phyloP scores from a whole-genome alignment of 768 basidiomycete species.

The Jaapia argillacea region DNA sequence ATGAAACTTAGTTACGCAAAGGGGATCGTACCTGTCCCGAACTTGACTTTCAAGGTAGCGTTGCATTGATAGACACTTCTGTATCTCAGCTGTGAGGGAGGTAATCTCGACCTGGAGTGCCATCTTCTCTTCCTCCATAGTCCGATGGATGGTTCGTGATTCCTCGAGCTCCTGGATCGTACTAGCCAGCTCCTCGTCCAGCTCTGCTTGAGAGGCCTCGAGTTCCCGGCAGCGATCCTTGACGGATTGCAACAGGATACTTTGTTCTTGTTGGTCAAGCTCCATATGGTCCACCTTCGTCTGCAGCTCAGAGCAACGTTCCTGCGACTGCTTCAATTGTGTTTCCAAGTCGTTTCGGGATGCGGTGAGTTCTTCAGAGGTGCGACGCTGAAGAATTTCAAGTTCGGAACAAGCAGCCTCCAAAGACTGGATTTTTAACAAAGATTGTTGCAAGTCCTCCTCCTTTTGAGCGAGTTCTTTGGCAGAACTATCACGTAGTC shows the following conservation, averaged over 20 bases:
- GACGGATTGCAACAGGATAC: not conserved
- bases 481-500: too few relatives aligned
- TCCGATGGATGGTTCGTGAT: conserved; percentile 23
- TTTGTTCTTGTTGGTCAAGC: conserved; percentile 9
- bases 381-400: too few relatives aligned
- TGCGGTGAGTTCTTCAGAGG: conserved; percentile 8
- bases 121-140: conserved; percentile 39
- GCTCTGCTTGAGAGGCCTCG: conserved; percentile 13
- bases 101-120: conserved; percentile 47
- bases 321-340: conserved; percentile 14
- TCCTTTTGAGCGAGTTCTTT: too few relatives aligned
- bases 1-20: too few relatives aligned
- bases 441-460: too few relatives aligned
- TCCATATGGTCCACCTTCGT: conserved; percentile 14
- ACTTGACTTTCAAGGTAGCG: conserved; percentile 56
- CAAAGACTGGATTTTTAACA: too few relatives aligned
- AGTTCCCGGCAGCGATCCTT: conserved; percentile 6
- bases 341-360: conserved; percentile 20
- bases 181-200: conserved; percentile 25
- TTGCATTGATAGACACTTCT: conserved; percentile 49
- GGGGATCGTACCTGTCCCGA: conserved; percentile 50
- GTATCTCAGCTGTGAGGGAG: conserved; percentile 51
- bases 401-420: too few relatives aligned
- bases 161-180: conserved; percentile 32
- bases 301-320: conserved; percentile 21